A percentile compares a stretch with the other conserved stretches of the same genome.
Conservation (phyloP, 2,329 filamentous ascomycete species). For the Pseudogymnoascus sp. region DNA sequence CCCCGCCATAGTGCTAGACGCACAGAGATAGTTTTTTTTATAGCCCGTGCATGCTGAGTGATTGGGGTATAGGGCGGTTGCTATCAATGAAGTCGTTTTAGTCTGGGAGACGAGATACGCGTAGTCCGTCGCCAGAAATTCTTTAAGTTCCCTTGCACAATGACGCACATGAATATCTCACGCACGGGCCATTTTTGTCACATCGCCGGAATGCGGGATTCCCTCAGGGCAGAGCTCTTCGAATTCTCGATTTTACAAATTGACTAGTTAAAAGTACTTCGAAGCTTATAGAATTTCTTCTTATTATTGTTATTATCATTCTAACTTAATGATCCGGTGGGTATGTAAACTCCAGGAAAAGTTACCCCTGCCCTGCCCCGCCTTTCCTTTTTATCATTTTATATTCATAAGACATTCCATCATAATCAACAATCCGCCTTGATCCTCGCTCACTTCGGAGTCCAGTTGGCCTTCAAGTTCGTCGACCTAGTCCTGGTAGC, state of each 20-base stretch:
- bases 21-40: background rate
- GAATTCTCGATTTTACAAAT: background rate
- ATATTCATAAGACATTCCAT: background rate
- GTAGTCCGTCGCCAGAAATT: background rate
- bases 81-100: background rate
- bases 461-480: slow-evolving; percentile 22
- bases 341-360: background rate
- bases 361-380: background rate
- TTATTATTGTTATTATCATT: slow-evolving; percentile 1
- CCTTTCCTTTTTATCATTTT: background rate
- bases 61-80: background rate
- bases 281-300: background rate
- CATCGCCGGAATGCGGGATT: background rate
- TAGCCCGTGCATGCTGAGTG: background rate
- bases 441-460: slow-evolving; percentile 14
- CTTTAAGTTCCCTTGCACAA: background rate
- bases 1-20: slow-evolving; percentile 37
- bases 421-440: background rate
- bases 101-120: background rate
- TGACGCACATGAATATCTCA: background rate
- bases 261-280: background rate
- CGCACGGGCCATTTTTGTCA: background rate
- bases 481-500: slow-evolving; percentile 21
- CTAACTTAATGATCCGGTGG: background rate
- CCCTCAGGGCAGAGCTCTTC: background rate